Evolutionary conservation across 2,329 filamentous ascomycete species (phyloP), one percentile per base, ranked within the genome.

Genomic region (Colletotrichum tabaci): DNA sequence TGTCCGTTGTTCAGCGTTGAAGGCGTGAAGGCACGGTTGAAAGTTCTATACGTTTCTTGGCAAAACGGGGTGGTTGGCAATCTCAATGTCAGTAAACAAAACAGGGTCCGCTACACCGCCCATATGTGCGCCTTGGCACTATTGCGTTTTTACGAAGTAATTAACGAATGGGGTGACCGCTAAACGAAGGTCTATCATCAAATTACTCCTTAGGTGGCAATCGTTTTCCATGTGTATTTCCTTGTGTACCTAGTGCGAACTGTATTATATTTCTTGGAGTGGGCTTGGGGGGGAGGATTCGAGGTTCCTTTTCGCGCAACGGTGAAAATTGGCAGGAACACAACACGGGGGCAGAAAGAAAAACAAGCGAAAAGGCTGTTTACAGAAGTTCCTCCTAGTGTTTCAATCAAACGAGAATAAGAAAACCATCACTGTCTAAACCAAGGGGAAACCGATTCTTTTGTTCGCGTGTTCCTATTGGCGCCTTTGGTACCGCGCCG

Each of bases 261-360:
- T 72, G 70, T 72, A 72, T 40, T 56, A 72, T 72, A 69, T 15
- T 61, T 46, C 60, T 42, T 42, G 18, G 61, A 38, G 61, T 55
- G 66, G 47, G 23, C 12, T 52, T 52, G 44, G n/a, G 40, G 46
- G 46, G 52, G 50, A 47, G 21, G 30, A 53, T 63, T 26, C 42
- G 15, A 26, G 40, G 40, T 58, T 40, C 49, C 40, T 47, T 58
- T 53, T 16, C 1, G 18, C 53, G 47, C 58, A 69, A 60, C 47
- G 66, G 60, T 55, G 53, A 72, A 46, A 72, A 69, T 63, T 61
- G 60, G 60, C 64, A 35, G 52, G 56, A 26, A 21, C 65, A 69
- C 15, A 61, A 46, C 21, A 38, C 65, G 57, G n/a, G 55, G 50
- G 56, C 58, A 49, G 64, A 62, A 64, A 56, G 21, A 61, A 38